Conservation (phyloP, 768 basidiomycete genomes). For the Leccinellum albellum region DNA sequence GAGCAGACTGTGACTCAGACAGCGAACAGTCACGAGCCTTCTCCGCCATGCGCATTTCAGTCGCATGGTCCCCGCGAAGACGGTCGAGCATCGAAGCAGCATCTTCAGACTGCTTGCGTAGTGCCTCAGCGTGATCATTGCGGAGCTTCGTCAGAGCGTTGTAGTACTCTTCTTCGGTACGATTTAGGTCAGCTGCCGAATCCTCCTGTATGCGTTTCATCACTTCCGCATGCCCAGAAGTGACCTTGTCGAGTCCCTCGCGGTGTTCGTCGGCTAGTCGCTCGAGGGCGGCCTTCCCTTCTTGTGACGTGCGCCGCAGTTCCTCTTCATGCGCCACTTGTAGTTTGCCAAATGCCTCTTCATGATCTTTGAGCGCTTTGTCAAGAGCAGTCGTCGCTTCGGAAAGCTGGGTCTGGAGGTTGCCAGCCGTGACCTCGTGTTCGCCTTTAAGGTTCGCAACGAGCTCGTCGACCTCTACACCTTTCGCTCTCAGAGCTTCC, state of each 20-base stretch:
- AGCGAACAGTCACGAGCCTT: constrained; percentile 71
- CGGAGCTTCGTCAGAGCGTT: constrained; percentile 76
- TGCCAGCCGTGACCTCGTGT: constrained; percentile 38
- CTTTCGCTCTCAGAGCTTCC: constrained; percentile 40
- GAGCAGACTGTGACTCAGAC: constrained; percentile 69
- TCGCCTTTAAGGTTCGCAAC: constrained; percentile 48
- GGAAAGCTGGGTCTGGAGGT: constrained; percentile 44
- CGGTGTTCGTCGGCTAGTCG: constrained; percentile 54
- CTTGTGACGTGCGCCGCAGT: constrained; percentile 50
- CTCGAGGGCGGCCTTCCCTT: constrained; percentile 49
- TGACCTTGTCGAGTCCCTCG: constrained; percentile 42
- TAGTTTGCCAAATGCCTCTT: constrained; percentile 57
- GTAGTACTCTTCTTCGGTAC: constrained; percentile 79
- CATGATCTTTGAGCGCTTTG: constrained; percentile 53
- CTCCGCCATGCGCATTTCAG: constrained; percentile 68
- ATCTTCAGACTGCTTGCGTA: constrained; percentile 61
- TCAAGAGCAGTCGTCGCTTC: constrained; percentile 41
- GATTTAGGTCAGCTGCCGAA: constrained; percentile 52
- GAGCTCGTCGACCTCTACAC: constrained; percentile 38
- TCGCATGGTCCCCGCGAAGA: constrained; percentile 72
- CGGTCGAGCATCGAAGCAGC: constrained; percentile 61
- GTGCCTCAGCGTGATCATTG: constrained; percentile 60
- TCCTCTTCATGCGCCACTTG: constrained; percentile 50
- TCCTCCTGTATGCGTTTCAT: constrained; percentile 62
- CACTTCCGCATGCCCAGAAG: constrained; percentile 50